Base-by-base conservation (phyloP, 805 yeast species). In the Metschnikowia similis region DNA sequence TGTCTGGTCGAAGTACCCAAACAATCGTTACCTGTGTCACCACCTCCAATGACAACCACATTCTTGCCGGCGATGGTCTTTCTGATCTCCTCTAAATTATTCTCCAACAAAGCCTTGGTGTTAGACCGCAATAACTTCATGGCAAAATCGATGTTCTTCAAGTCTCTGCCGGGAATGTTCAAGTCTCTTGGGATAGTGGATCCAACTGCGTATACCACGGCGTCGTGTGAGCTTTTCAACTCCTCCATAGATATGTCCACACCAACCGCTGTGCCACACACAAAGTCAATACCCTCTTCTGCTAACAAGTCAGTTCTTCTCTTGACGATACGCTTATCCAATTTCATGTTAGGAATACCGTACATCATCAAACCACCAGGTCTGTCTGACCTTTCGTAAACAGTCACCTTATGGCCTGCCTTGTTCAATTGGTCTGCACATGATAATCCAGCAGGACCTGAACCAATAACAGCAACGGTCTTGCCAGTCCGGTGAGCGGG, bases 11-110 rank as follows among this genome's bases (percentile, higher is more conserved):
- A 82, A 40, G 99, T 92, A 72, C 98, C 98, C 64, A 92, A 80
- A 81, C 98, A 92, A 78, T 92, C 99, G 67, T 92, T 92, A 82
- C 99, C 99, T 34, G 98, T 92, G 71, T 92, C 99, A 82, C 99
- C 99, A 76, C 99, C 99, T 64, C 99, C 99, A 76, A 92, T 92
- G 49, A 92, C 98, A 63, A 92, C 84, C 50, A 92, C 98, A 56
- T 87, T 77, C 78, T 92, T 94, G 59, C 94, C 98, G 54, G 79
- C 82, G 52, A 92, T 69, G 53, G 80, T 77, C 56, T 78, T 74
- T 57, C 86, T 81, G 52, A 92, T 85, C 50, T 83, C 86, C 55
- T 84, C 94, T 67, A 94, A 77, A 61, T 87, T 81, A 58, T 84
- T 84, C 50, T 86, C 89, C 57, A 94, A 80, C 63, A 94, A 77